phyloP scores from a whole-genome alignment of 257 asterid genomes.

The Solanum acaule region DNA sequence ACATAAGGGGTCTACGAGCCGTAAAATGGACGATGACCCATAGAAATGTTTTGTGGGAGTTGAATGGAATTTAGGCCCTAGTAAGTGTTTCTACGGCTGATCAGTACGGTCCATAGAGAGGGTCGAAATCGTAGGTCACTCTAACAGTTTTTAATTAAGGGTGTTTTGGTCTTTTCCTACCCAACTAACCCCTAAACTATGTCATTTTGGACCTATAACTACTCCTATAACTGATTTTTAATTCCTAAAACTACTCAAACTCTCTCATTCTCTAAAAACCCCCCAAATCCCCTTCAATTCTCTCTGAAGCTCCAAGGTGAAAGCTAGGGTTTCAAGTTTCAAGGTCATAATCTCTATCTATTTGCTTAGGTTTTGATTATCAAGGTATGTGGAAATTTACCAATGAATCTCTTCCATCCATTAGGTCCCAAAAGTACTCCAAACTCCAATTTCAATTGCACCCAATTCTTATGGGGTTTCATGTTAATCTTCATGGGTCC shows the following conservation, averaged over 20 bases:
- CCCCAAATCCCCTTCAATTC: background rate
- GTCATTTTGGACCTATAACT: background rate
- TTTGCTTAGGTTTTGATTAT: background rate
- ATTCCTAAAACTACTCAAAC: background rate
- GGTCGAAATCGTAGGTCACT: background rate
- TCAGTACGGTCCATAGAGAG: too few species aligned
- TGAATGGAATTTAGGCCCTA: background rate
- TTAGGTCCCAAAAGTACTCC: background rate
- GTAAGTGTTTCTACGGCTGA: background rate
- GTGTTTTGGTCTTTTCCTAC: background rate
- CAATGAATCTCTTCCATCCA: background rate
- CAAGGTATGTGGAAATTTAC: background rate
- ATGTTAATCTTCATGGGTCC: background rate
- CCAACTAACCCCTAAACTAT: too few species aligned
- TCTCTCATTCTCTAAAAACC: background rate
- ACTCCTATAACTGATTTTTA: background rate
- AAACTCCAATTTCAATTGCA: background rate
- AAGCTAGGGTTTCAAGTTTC: background rate
- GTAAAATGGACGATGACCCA: background rate
- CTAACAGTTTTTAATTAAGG: too few species aligned
- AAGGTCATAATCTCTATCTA: background rate
- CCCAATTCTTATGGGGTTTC: background rate
- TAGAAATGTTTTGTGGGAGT: background rate
- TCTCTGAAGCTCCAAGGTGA: background rate
- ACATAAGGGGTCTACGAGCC: background rate